Evolutionary conservation across 2,329 filamentous ascomycete genomes (phyloP), one percentile per base, ranked within the genome.

Genomic region (Dothistroma septosporum): DNA sequence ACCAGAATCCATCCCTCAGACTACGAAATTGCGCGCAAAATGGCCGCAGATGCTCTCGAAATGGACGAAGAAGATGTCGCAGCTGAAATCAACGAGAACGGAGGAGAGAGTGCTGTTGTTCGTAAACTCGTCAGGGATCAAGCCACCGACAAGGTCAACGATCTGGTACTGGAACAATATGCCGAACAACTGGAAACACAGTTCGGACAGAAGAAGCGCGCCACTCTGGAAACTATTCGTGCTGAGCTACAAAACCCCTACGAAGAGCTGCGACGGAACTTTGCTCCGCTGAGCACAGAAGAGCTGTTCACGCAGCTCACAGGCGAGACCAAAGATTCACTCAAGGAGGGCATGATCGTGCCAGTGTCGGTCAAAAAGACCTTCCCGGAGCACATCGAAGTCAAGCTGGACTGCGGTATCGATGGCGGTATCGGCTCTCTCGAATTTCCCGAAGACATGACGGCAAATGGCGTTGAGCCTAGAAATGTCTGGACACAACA

Each of bases 51-150:
- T 80, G 94, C 94, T 16, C 81, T 99, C 53, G 93, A 97, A 73
- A 83, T 99, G 67, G 94, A 99, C 69, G 94, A 99, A 77, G 94
- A 99, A 78, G 94, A 99, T 70, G 91, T 99, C 73, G 95, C 96
- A 76, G 91, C 90, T 1, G 92, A 97, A 77, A 89, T 89, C 5
- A 91, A 96, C 66, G 91, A 97, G 71, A 91, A 92, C 65, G 50
- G 50, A 5, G 94, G 94, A 0, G 83, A 89, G 0, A 92, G 90
- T 16, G 94, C 93, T 8, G 92, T 97, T 67, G 91, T 99, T 58
- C 88, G 92, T 64, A 95, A 93, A 75, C 85, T 99, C n/a, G 90
- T 99, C 74, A 90, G 91, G 71, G 92, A 97, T 59, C 91, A 96
- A 53, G 89, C 92, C 66, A 91, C 95, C 69, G 93, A 97, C 70